These are phyloP conservation scores for Cucumis melo DNA, from an alignment of 306 rosid genomes.

Conservation along the genomic window DNA sequence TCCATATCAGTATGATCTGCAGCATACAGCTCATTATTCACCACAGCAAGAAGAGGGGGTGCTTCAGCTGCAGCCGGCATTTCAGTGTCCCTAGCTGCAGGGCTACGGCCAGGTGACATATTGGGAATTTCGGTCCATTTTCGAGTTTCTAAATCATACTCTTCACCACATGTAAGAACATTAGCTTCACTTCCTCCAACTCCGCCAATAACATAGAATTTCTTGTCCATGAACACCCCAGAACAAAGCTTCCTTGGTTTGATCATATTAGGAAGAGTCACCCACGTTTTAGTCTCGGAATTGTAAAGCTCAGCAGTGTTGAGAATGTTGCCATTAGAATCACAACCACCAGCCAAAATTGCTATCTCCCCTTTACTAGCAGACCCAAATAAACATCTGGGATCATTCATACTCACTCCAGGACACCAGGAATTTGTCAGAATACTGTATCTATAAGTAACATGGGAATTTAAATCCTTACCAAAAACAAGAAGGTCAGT, in stretches of 20 bases:
- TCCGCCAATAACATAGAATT: slow-evolving; percentile 80
- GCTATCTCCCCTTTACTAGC: slow-evolving; percentile 88
- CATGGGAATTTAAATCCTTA: slow-evolving; percentile 49
- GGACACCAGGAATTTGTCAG: slow-evolving; percentile 78
- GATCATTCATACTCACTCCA: slow-evolving; percentile 70
- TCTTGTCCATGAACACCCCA: slow-evolving; percentile 74
- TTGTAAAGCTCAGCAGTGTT: slow-evolving; percentile 68
- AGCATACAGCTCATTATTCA: slow-evolving; percentile 61
- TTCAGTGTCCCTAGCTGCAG: slow-evolving; percentile 25
- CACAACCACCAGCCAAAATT: slow-evolving; percentile 88
- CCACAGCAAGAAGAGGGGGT: slow-evolving; percentile 86
- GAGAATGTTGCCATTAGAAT: slow-evolving; percentile 59
- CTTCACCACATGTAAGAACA: slow-evolving; percentile 76
- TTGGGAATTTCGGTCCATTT: slow-evolving; percentile 66
- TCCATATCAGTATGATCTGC: slow-evolving; percentile 86
- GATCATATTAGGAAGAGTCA: slow-evolving; percentile 55
- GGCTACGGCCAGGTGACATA: slow-evolving; percentile 82
- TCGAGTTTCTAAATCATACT: slow-evolving; percentile 48
- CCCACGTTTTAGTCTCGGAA: slow-evolving; percentile 69
- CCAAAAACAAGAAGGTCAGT: slow-evolving; percentile 94
- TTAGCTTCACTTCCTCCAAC: slow-evolving; percentile 54
- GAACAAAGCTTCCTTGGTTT: slow-evolving; percentile 87
- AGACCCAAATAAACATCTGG: slow-evolving; percentile 89
- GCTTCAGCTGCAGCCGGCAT: slow-evolving; percentile 71
- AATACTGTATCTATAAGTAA: slow-evolving; percentile 68